These are phyloP conservation scores for Ceratobasidium sp. DNA, from an alignment of 1,284 basidiomycete species.

Conservation along the genomic window DNA sequence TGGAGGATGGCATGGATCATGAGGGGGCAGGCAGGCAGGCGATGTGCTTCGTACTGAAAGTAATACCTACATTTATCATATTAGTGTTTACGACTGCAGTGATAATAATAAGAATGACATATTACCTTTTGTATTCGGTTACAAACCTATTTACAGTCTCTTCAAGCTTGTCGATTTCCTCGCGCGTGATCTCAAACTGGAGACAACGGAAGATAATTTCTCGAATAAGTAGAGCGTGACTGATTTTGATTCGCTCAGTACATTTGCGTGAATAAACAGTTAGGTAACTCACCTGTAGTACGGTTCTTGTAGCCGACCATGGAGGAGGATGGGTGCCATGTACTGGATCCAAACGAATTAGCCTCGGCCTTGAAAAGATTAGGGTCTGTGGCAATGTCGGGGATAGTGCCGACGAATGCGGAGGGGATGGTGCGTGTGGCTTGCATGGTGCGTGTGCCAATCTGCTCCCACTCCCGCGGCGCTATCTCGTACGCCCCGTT, in stretches of 20 bases:
- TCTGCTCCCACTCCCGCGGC: conserved; percentile 56
- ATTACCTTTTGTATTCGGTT: conserved; percentile 58
- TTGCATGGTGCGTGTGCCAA: conserved; percentile 55
- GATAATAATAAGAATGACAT: background rate
- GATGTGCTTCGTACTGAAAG: conserved; percentile 54
- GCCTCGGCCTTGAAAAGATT: conserved; percentile 52
- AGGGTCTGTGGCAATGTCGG: conserved; percentile 56
- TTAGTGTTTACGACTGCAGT: background rate
- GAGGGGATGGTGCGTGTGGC: conserved; percentile 56
- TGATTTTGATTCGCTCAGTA: background rate
- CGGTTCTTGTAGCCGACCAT: conserved; percentile 51
- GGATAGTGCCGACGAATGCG: conserved; percentile 56
- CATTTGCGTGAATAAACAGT: conserved; percentile 42
- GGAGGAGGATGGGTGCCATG: conserved; percentile 58
- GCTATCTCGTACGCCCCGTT: conserved; percentile 9
- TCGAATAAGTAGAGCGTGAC: conserved; percentile 50
- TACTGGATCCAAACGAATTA: conserved; percentile 59
- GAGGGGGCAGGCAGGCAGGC: conserved; percentile 56
- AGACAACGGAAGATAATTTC: conserved; percentile 53
- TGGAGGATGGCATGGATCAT: too few species aligned
- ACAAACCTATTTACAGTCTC: conserved; percentile 59
- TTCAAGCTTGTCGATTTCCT: conserved; percentile 55
- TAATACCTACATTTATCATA: conserved; percentile 51
- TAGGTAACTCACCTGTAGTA: conserved; percentile 56
- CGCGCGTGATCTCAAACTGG: conserved; percentile 56